A percentile compares a stretch with the other conserved stretches of the same genome.
Conservation (phyloP, 2,329 filamentous ascomycete species). For the Clarireedia homoeocarpa region DNA sequence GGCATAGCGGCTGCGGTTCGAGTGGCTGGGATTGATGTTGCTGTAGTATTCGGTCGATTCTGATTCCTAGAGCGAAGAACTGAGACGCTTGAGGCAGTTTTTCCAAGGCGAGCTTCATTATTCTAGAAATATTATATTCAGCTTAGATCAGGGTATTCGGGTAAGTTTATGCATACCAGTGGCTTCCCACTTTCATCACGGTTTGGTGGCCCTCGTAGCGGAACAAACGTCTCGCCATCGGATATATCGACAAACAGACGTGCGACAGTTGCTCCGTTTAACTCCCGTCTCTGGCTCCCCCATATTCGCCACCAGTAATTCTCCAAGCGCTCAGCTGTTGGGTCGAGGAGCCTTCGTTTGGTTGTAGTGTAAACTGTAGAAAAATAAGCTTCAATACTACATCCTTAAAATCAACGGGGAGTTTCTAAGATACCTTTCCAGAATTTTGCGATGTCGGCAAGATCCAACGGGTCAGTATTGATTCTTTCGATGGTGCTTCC, state of each 20-base stretch:
- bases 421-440: constrained; percentile 42
- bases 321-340: constrained; percentile 54
- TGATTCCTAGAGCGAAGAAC: constrained; percentile 11
- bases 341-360: constrained; percentile 49
- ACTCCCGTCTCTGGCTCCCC: constrained; percentile 41
- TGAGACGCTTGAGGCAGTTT: constrained; percentile 19
- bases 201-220: constrained; percentile 44
- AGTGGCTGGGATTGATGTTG: constrained; percentile 9
- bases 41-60: constrained; percentile 18
- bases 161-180: constrained; percentile 34
- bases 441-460: constrained; percentile 46
- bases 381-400: constrained; percentile 15
- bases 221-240: constrained; percentile 48
- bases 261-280: constrained; percentile 47
- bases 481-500: constrained; percentile 46
- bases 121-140: constrained; percentile 22
- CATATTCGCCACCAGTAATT: constrained; percentile 62
- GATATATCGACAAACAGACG: constrained; percentile 51
- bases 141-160: constrained; percentile 12
- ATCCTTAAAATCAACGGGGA: neutral
- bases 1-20: constrained; percentile 34
- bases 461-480: constrained; percentile 34
- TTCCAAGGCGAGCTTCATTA: constrained; percentile 12
- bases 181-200: constrained; percentile 40
- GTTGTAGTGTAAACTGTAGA: constrained; percentile 51